These are phyloP conservation scores for Trichoderma harzianum DNA, from an alignment of 2,329 filamentous ascomycete species.

Conservation along the genomic window DNA sequence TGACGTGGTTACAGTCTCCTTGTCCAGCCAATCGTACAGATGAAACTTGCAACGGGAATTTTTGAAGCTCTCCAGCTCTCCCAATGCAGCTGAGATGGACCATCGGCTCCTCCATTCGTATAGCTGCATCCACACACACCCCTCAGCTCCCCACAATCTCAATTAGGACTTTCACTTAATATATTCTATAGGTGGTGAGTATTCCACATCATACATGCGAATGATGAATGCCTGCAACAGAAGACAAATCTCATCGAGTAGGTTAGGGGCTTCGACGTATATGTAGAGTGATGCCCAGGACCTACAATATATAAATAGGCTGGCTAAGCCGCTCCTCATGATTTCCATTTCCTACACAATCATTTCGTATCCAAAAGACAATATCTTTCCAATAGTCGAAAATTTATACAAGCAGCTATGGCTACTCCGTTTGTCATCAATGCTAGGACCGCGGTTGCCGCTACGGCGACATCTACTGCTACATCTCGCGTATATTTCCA, in stretches of 20 bases:
- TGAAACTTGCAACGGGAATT: background rate
- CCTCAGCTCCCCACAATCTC: background rate
- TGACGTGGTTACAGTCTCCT: background rate
- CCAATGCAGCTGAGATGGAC: background rate
- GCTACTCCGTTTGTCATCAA: background rate
- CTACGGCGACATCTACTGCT: background rate
- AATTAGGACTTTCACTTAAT: background rate
- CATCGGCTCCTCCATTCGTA: background rate
- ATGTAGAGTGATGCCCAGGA: background rate
- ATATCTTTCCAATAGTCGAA: background rate
- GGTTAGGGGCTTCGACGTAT: background rate
- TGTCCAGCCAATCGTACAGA: background rate
- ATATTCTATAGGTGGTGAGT: background rate
- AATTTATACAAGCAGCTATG: background rate
- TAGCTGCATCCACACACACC: background rate
- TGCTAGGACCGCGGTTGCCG: background rate
- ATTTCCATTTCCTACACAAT: background rate
- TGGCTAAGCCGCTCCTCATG: background rate
- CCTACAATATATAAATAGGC: background rate
- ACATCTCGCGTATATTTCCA: conserved; percentile 2
- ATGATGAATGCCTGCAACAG: background rate
- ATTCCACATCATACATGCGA: background rate
- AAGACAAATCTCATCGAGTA: background rate
- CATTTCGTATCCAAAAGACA: background rate
- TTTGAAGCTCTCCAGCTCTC: background rate